Evolutionary conservation across 2,329 filamentous ascomycete species (phyloP).

Genomic region (Ceratocystis cubensis): DNA sequence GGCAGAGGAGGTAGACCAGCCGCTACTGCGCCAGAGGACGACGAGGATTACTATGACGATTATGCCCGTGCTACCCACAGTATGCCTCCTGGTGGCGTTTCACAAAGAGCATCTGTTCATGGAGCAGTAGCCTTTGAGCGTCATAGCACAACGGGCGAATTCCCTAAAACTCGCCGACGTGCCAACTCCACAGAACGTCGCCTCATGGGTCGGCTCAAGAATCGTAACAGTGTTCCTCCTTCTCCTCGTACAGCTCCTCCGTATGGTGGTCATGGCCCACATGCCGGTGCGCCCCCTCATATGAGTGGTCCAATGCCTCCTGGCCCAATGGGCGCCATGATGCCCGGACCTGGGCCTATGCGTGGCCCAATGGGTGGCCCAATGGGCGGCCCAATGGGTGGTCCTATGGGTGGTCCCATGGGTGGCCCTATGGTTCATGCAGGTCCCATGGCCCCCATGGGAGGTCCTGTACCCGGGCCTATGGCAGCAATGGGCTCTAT

Average conservation of each 20-base stretch:
- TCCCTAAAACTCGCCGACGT: conserved; percentile 19
- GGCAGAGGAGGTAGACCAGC: conserved; percentile 2
- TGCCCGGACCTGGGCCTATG: neutral
- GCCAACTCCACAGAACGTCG: conserved; percentile 10
- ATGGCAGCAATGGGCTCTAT: conserved; percentile 15
- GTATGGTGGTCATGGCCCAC: conserved; percentile 12
- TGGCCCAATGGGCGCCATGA: neutral
- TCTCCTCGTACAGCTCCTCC: conserved; percentile 16
- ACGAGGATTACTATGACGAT: conserved; percentile 19
- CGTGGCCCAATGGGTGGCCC: conserved; percentile 2
- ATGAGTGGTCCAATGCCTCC: conserved; percentile 1
- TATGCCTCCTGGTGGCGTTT: conserved; percentile 8
- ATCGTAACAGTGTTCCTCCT: conserved; percentile 19
- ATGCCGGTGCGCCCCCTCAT: neutral
- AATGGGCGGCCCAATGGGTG: neutral
- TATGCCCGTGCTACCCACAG: conserved; percentile 10
- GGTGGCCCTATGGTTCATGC: neutral
- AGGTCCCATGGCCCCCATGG: conserved; percentile 1
- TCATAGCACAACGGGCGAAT: conserved; percentile 18
- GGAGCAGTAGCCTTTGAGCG: conserved; percentile 10
- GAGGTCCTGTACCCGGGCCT: neutral
- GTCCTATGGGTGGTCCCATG: neutral
- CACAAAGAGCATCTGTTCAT: conserved; percentile 4
- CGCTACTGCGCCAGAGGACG: conserved; percentile 5
- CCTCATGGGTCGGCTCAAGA: conserved; percentile 8